Evolutionary conservation across 352 stramenopile species (phyloP).

Genomic region (Globisporangium spinosum): DNA sequence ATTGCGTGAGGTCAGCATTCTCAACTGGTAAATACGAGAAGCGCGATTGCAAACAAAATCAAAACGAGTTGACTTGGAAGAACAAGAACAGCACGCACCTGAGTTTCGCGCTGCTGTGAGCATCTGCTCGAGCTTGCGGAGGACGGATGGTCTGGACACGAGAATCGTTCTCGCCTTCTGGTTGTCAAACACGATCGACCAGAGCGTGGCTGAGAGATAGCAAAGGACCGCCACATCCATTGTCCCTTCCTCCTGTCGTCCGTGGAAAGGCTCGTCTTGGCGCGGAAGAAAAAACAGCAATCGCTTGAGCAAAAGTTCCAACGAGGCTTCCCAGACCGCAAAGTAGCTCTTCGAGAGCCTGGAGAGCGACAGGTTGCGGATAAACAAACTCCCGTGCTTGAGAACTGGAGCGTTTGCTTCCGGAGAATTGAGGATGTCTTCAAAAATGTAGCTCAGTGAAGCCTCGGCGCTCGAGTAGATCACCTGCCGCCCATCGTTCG

Average conservation of each 20-base stretch:
- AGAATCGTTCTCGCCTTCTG: conserved; percentile 52
- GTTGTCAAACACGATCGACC: conserved; percentile 63
- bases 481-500: conserved; percentile 41
- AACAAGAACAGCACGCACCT: conserved; percentile 16
- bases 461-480: conserved; percentile 32
- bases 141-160: conserved; percentile 23
- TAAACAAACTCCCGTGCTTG: conserved; percentile 33
- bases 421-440: conserved; percentile 40
- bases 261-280: background rate
- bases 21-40: background rate
- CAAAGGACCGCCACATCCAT: background rate
- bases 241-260: background rate
- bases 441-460: conserved; percentile 36
- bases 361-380: conserved; percentile 64
- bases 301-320: conserved; percentile 37
- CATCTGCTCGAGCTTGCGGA: conserved; percentile 35
- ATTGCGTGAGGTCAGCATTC: background rate
- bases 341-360: conserved; percentile 52
- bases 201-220: conserved; percentile 37
- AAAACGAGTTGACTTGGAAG: background rate
- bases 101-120: conserved; percentile 14
- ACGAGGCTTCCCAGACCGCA: conserved; percentile 45
- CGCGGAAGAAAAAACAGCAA: conserved; percentile 7
- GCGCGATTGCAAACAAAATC: background rate
- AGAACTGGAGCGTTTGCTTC: conserved; percentile 22